Evolutionary conservation across 805 yeast species (phyloP), one percentile per base, ranked within the genome.

Genomic region (Candida tibetensis): DNA sequence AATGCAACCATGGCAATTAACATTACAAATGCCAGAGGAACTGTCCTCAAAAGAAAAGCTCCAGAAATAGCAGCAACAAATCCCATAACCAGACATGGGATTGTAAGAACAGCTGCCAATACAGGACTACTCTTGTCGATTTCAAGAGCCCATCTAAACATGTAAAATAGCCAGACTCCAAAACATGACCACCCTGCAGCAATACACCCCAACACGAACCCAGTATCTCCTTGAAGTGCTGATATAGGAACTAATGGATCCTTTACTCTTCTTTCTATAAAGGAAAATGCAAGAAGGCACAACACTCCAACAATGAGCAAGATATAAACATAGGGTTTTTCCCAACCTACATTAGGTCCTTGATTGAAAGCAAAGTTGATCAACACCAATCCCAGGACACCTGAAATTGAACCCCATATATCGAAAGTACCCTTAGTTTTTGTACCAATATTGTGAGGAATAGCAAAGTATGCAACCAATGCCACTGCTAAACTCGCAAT

Each of bases 371-470:
- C 45, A 33, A 49, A 49, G 30, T 47, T 49, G 32, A 47, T 45
- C 16, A 49, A 36, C 8, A 49, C 42, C 33, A 49, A 38, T 3
- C 53, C 53, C 2, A 22, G 4, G 9, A 49, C 47, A 4, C 53
- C 53, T 4, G 32, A 10, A 3, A 36, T 10, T 14, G 59, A 39
- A 0, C 69, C 68, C 23, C 36, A 39, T 29, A 41, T 57, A 44
- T 63, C 69, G 34, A 58, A 58, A 10, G 42, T 26, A 2, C 51
- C 58, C 1, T 28, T 25, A 1, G 43, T 30, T 5, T 36, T 30
- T 22, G 38, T 40, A 1, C 58, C 62, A 12, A 64, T 57, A n/a
- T 53, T 41, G 6, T 47, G 29, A 2, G 69, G 69, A 18, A 64
- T 58, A 17, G 55, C 46, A 27, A 59, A 50, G 36, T 23, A 52